Percentiles rank a stretch among this genome's conserved stretches.
These are phyloP conservation scores for Coemansia sp. DNA, from an alignment of 192 early-diverging fungal genomes.

Conservation along the genomic window DNA sequence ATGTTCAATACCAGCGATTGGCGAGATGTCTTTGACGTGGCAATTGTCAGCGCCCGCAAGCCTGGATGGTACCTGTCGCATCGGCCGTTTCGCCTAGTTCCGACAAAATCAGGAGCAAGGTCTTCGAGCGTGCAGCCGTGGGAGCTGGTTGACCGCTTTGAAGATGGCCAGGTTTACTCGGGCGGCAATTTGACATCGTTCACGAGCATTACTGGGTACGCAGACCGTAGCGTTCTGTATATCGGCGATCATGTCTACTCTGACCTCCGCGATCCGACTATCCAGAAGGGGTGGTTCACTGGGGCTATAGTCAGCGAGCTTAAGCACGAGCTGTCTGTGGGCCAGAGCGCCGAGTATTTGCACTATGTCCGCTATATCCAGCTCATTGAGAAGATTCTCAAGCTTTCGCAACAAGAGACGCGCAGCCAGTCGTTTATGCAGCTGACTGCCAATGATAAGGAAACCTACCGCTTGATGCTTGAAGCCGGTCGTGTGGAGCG, in stretches of 20 bases:
- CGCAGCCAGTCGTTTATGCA: constrained; percentile 22
- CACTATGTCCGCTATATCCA: constrained; percentile 56
- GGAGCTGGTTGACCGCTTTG: constrained; percentile 55
- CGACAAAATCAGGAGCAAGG: constrained; percentile 10
- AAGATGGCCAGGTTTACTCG: constrained; percentile 60
- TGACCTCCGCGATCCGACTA: constrained; percentile 60
- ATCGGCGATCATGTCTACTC: constrained; percentile 67
- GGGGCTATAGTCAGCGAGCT: constrained; percentile 63
- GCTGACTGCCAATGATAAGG: constrained; percentile 21
- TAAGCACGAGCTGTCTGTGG: constrained; percentile 55
- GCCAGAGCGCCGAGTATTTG: constrained; percentile 54
- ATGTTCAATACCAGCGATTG: constrained; percentile 53
- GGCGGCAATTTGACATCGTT: constrained; percentile 62
- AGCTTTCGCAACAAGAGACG: constrained; percentile 56
- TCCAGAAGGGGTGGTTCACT: constrained; percentile 64
- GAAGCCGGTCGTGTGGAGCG: constrained; percentile 55
- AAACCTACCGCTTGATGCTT: constrained; percentile 41
- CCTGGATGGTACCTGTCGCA: constrained; percentile 60
- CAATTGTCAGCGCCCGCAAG: constrained; percentile 59
- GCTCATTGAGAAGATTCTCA: constrained; percentile 57
- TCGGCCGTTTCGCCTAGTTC: constrained; percentile 59
- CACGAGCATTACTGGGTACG: constrained; percentile 57
- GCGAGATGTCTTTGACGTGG: constrained; percentile 63
- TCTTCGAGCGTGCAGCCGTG: constrained; percentile 44
- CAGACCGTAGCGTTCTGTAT: constrained; percentile 59